These are phyloP conservation scores for Wickerhamomyces bisporus DNA, from an alignment of 805 yeast species.

Conservation along the genomic window DNA sequence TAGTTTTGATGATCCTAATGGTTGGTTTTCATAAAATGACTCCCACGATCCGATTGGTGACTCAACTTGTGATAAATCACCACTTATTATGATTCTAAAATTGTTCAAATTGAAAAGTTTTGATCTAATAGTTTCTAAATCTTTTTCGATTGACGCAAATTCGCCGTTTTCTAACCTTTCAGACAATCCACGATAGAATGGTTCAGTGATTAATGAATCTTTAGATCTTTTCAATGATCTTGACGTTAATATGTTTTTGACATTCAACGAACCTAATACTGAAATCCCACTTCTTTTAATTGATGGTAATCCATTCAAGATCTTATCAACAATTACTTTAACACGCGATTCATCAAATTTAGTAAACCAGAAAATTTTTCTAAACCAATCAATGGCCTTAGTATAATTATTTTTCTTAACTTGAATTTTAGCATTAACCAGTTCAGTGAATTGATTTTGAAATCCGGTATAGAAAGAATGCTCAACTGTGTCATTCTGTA, in stretches of 20 bases:
- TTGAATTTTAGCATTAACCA: constrained; percentile 55
- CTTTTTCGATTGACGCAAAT: constrained; percentile 39
- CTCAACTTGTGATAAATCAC: constrained; percentile 51
- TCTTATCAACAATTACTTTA: constrained; percentile 44
- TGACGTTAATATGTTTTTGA: constrained; percentile 46
- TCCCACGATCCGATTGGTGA: constrained; percentile 61
- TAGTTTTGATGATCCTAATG: constrained; percentile 4
- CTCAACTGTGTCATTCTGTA: constrained; percentile 71
- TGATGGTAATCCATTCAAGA: constrained; percentile 35
- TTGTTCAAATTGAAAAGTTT: constrained; percentile 53
- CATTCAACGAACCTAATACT: constrained; percentile 62
- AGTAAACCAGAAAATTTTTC: constrained; percentile 56
- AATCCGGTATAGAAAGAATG: constrained; percentile 52
- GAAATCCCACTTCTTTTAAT: constrained; percentile 38
- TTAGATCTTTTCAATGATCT: constrained; percentile 61
- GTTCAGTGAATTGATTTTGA: constrained; percentile 59
- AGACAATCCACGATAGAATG: constrained; percentile 42
- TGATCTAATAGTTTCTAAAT: constrained; percentile 46
- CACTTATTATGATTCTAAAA: constrained; percentile 63
- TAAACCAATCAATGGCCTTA: constrained; percentile 73
- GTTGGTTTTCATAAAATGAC: constrained; percentile 22
- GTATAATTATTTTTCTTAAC: constrained; percentile 57
- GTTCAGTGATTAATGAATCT: constrained; percentile 63
- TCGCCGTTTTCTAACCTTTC: constrained; percentile 50
- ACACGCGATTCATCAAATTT: constrained; percentile 72